These are phyloP conservation scores for Phytopythium boreale DNA, from an alignment of 352 stramenopile genomes.

Conservation along the genomic window DNA sequence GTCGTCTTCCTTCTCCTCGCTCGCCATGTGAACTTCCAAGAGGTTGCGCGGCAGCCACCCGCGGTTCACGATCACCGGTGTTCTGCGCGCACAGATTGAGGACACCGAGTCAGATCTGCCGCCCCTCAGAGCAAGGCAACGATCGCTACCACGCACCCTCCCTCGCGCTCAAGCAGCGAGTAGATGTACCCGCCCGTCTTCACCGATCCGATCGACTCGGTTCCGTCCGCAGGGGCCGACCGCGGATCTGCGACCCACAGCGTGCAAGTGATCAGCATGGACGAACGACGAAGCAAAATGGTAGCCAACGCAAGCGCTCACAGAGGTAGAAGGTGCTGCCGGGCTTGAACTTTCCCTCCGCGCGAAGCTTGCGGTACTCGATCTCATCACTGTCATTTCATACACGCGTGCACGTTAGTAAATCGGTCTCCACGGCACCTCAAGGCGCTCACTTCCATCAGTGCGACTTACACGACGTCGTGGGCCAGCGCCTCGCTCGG, in stretches of 20 bases:
- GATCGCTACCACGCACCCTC: conserved; percentile 36
- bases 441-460: neutral
- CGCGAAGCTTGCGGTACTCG: conserved; percentile 72
- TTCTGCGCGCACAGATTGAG: conserved; percentile 26
- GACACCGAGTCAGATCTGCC: neutral
- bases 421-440: neutral
- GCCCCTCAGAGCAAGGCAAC: neutral
- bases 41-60: conserved; percentile 79
- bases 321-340: conserved; percentile 82
- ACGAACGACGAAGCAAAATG: neutral
- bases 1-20: conserved; percentile 52
- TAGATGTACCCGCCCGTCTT: conserved; percentile 88
- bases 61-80: conserved; percentile 82
- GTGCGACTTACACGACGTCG: conserved; percentile 38
- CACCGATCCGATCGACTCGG: conserved; percentile 70
- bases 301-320: conserved; percentile 14
- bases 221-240: conserved; percentile 75
- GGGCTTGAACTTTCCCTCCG: conserved; percentile 66
- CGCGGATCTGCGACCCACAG: conserved; percentile 50
- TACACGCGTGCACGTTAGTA: neutral
- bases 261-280: neutral
- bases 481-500: conserved; percentile 54
- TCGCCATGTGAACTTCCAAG: conserved; percentile 64
- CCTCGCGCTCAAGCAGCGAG: conserved; percentile 65
- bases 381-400: conserved; percentile 50